phyloP scores from a whole-genome alignment of 2,329 filamentous ascomycete genomes.

The Phaeosphaeria sp. region DNA sequence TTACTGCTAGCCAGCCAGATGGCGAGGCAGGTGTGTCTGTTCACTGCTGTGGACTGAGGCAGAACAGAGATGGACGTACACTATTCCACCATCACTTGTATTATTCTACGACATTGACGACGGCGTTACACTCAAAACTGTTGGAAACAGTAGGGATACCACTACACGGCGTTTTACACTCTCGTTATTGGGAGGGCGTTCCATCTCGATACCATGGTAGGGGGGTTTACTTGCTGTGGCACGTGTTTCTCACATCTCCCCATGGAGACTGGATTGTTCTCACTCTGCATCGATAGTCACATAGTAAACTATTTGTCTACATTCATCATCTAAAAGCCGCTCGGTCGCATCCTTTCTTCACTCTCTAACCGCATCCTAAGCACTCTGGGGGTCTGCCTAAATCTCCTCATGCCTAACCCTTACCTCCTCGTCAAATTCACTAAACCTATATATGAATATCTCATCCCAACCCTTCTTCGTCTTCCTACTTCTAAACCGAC shows the following conservation, averaged over 20 bases:
- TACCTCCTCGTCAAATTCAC: conserved; percentile 43
- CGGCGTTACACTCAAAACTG: conserved; percentile 10
- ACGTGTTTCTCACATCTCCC: no score
- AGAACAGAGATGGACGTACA: not conserved
- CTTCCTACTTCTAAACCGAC: conserved; percentile 39
- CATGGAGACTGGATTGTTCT: not conserved
- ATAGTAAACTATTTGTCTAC: conserved; percentile 4
- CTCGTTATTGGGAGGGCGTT: not conserved
- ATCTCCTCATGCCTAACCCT: conserved; percentile 53
- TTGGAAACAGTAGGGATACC: conserved; percentile 21
- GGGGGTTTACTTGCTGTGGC: no score
- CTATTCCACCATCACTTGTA: conserved; percentile 6
- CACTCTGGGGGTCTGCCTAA: conserved; percentile 53
- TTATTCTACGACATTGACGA: conserved; percentile 11
- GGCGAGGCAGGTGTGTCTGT: conserved; percentile 45
- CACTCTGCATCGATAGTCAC: not conserved
- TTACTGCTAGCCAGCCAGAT: conserved; percentile 47
- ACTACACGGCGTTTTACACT: conserved; percentile 13
- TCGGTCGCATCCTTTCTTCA: not conserved
- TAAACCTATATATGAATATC: conserved; percentile 50
- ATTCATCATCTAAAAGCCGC: not conserved
- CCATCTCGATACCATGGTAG: conserved; percentile 5
- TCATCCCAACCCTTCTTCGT: conserved; percentile 51
- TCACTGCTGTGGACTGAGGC: conserved; percentile 43
- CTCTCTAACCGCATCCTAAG: conserved; percentile 48